Evolutionary conservation across 805 yeast species (phyloP), one percentile per base, ranked within the genome.

Genomic region (Metschnikowia baotianmanensis): DNA sequence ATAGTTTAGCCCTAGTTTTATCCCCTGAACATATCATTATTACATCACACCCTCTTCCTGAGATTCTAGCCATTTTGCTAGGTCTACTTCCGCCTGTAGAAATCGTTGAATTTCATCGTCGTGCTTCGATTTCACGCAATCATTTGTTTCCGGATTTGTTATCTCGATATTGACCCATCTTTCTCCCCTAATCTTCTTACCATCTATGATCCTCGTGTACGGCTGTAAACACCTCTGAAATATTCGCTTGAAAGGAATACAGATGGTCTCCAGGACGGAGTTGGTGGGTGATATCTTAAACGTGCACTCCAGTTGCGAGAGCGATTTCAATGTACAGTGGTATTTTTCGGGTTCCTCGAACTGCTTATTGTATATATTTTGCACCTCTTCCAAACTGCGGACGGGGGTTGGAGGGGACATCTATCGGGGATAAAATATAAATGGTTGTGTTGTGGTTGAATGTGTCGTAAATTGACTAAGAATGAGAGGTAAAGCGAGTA

Each of bases 331-430:
- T 11, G 55, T 50, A 46, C 75, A 70, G 8, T 60, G 36, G 47
- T 62, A 59, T 38, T 63, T 58, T 4, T 56, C 56, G 0, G 69
- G 69, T 21, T 64, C 43, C 4, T 43, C 36, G 3, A 67, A 51
- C 36, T 60, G 64, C 6, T 57, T 50, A 6, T 42, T 44, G 42
- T 62, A 67, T 33, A 45, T 51, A 21, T 31, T 31, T 19, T 48
- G 54, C n/a, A 66, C 51, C 23, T 70, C 71, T 11, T 46, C 36
- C 13, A 59, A 47, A 23, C 50, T 50, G 38, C 59, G 59, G 6
- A 70, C 73, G 3, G 71, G 72, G 17, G 71, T 65, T 6, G 74
- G 72, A 15, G 75, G 75, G 10, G 74, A 70, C 75, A 70, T 70
- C 9, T 16, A n/a, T n/a, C n/a, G n/a, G n/a, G n/a, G n/a, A n/a